phyloP scores from a whole-genome alignment of 2,329 filamentous ascomycete species.

The Escovopsis sp. region DNA sequence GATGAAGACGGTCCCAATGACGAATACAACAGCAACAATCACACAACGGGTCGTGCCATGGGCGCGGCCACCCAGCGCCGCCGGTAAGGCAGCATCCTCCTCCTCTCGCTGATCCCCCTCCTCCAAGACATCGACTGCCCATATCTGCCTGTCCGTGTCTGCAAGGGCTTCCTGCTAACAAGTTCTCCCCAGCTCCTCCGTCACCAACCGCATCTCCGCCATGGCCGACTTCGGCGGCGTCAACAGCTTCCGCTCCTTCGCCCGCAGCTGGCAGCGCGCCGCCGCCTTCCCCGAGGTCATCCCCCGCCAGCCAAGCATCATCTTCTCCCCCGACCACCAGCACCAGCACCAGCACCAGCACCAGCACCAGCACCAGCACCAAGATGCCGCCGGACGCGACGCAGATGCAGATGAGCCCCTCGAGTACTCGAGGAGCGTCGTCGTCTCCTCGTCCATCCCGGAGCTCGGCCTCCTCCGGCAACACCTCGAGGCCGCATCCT shows the following conservation, averaged over 20 bases:
- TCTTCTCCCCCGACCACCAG: slow-evolving; percentile 41
- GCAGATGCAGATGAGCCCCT: slow-evolving; percentile 15
- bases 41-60: slow-evolving; percentile 1
- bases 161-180: not conserved
- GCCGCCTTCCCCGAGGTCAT: slow-evolving; percentile 80
- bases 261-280: slow-evolving; percentile 80
- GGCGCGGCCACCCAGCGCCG: slow-evolving; percentile 12
- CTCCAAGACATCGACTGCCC: not conserved
- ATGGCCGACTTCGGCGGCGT: slow-evolving; percentile 67
- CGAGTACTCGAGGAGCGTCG: slow-evolving; percentile 25
- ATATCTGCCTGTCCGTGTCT: too few species aligned
- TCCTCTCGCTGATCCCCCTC: not conserved
- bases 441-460: slow-evolving; percentile 19
- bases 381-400: not conserved
- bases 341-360: too few species aligned
- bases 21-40: slow-evolving; percentile 11
- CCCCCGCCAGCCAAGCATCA: slow-evolving; percentile 60
- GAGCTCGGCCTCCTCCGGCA: slow-evolving; percentile 34
- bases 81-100: slow-evolving; percentile 10
- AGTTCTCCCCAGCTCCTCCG: slow-evolving; percentile 34
- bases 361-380: too few species aligned
- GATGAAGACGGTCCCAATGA: slow-evolving; percentile 20
- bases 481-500: slow-evolving; percentile 31
- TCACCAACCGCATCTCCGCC: slow-evolving; percentile 39
- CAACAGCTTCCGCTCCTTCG: slow-evolving; percentile 90